A percentile compares a stretch with the other conserved stretches of the same genome.
These are phyloP conservation scores for Acarospora socialis DNA, from an alignment of 2,329 filamentous ascomycete species.

Conservation along the genomic window DNA sequence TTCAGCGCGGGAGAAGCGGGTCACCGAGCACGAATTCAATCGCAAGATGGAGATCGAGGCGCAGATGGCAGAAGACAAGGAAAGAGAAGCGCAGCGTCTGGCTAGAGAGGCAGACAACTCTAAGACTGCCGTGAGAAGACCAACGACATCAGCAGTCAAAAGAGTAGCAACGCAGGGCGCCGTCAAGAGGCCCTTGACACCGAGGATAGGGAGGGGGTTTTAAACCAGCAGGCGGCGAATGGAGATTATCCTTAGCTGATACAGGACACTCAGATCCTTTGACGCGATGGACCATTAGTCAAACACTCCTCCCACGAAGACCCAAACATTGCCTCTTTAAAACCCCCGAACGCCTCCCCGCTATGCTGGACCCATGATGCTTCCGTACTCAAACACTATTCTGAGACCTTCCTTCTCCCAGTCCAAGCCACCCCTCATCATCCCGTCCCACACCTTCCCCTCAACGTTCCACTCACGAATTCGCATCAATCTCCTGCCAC, in stretches of 20 bases:
- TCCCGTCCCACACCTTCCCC: constrained; percentile 19
- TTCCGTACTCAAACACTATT: too few relatives aligned
- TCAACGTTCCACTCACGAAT: constrained; percentile 36
- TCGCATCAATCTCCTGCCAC: constrained; percentile 66
- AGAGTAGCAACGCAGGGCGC: constrained; percentile 22
- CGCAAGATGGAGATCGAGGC: constrained; percentile 83
- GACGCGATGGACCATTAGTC: too few relatives aligned
- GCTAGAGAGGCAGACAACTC: constrained; percentile 8
- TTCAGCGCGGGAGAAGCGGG: constrained; percentile 67
- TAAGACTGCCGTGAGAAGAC: constrained; percentile 6
- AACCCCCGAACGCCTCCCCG: too few relatives aligned
- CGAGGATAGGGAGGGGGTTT: constrained; percentile 18
- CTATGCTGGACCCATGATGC: too few relatives aligned
- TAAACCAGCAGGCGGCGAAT: too few relatives aligned
- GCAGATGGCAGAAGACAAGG: constrained; percentile 79
- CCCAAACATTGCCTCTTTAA: too few relatives aligned
- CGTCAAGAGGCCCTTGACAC: constrained; percentile 27
- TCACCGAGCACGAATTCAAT: constrained; percentile 87
- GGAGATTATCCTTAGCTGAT: too few relatives aligned
- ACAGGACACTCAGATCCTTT: too few relatives aligned
- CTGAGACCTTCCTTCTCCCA: too few relatives aligned
- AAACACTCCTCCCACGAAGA: too few relatives aligned
- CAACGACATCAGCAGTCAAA: constrained; percentile 17
- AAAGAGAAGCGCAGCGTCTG: constrained; percentile 26
- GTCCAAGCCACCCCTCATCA: constrained; percentile 14